Evolutionary conservation across 1,139 yeast genomes (phyloP).

Genomic region (Blastobotrys aristatus): DNA sequence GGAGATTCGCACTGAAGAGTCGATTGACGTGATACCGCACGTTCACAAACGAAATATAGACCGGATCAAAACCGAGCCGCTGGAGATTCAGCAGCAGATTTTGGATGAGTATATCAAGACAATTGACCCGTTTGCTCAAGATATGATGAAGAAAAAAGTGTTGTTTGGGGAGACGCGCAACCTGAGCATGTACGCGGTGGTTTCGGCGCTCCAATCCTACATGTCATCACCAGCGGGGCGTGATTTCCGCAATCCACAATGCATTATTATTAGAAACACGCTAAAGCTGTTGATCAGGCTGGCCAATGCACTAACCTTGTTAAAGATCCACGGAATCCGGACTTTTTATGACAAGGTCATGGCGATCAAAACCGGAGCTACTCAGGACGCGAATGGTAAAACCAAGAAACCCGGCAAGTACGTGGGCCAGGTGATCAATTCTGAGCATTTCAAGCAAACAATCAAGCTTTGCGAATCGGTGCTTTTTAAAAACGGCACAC

Average conservation of each 20-base stretch:
- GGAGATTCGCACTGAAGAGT: conserved; percentile 82
- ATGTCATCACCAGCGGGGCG: conserved; percentile 8
- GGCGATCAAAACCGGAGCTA: conserved; percentile 16
- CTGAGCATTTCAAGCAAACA: conserved; percentile 45
- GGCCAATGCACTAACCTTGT: conserved; percentile 50
- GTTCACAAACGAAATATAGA: conserved; percentile 66
- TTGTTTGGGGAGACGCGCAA: conserved; percentile 59
- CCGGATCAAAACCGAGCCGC: conserved; percentile 50
- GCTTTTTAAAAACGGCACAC: conserved; percentile 29
- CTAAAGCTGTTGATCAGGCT: conserved; percentile 58
- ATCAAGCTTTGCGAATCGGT: conserved; percentile 44
- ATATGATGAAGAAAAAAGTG: conserved; percentile 60
- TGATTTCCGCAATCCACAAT: conserved; percentile 20
- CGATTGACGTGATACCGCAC: conserved; percentile 73
- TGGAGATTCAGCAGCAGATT: conserved; percentile 50
- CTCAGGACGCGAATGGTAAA: conserved; percentile 18
- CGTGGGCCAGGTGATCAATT: conserved; percentile 43
- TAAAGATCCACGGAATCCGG: conserved; percentile 75
- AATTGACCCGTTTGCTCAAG: conserved; percentile 55
- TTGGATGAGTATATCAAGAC: conserved; percentile 54
- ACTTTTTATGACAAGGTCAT: conserved; percentile 56
- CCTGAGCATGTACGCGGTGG: conserved; percentile 48
- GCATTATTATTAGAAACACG: conserved; percentile 28
- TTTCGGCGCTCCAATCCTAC: conserved; percentile 55
- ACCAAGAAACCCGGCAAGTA: conserved; percentile 28